Evolutionary conservation across 1,284 basidiomycete genomes (phyloP), one percentile per base, ranked within the genome.

Genomic region (Schizopora paradoxa): DNA sequence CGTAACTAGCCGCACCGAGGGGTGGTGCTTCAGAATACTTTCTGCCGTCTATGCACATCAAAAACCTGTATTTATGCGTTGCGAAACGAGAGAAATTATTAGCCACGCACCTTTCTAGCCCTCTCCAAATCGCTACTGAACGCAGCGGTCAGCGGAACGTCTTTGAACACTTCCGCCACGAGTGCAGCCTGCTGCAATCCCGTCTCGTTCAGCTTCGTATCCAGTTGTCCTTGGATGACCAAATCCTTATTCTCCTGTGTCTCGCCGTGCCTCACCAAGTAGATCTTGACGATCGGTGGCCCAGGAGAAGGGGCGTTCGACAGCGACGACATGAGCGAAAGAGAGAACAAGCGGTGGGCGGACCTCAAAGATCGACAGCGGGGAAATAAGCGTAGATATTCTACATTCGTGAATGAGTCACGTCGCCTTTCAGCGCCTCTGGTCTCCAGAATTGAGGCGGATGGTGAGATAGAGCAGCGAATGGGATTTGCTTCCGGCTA

Each of bases 241-340:
- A 67, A 66, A 7, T 65, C 60, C 43, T 67, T 63, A 59, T 87
- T 88, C 57, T 74, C 77, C 39, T 77, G 70, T 23, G 85, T 88
- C 65, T 88, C 84, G 26, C 84, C 86, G 55, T 88, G 86, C 36
- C 85, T 76, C 35, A 87, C 73, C 49, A 88, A 65, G 58, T 80
- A 85, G 31, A 88, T 56, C 34, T 66, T 66, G 27, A 68, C 63
- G 37, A 61, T 43, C 14, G 57, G 43, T 58, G 59, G 60, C n/a
- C n/a, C n/a, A n/a, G n/a, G n/a, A n/a, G n/a, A n/a, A n/a, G n/a
- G n/a, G n/a, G n/a, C n/a, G n/a, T n/a, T n/a, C n/a, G n/a, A n/a
- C n/a, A n/a, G n/a, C n/a, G n/a, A n/a, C n/a, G n/a, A n/a, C n/a
- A n/a, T n/a, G n/a, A n/a, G n/a, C n/a, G n/a, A n/a, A n/a, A n/a